Percentiles rank a stretch among this genome's conserved stretches.
These are phyloP conservation scores for Hemileia vastatrix DNA, from an alignment of 1,284 basidiomycete genomes.

Conservation along the genomic window DNA sequence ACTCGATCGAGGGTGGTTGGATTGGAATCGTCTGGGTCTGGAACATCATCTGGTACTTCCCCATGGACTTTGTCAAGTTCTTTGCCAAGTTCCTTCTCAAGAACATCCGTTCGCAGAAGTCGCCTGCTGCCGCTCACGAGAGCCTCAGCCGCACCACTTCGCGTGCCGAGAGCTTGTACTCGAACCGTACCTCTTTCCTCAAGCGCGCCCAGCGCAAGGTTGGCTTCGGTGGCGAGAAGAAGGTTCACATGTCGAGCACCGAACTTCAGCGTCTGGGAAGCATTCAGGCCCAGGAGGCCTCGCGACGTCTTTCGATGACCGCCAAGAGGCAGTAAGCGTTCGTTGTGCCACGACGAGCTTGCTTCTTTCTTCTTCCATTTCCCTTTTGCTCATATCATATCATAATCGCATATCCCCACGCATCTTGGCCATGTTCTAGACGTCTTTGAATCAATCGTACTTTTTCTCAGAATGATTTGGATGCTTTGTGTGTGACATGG, in stretches of 20 bases:
- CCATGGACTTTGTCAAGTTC: conserved; percentile 91
- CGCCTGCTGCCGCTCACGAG: conserved; percentile 67
- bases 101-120: conserved; percentile 56
- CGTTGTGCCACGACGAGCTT: too few relatives aligned
- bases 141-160: conserved; percentile 77
- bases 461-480: too few relatives aligned
- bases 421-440: too few relatives aligned
- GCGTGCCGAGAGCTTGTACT: conserved; percentile 84
- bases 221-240: conserved; percentile 61
- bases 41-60: conserved; percentile 86
- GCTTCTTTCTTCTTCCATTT: too few relatives aligned
- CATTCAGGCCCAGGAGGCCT: conserved; percentile 57
- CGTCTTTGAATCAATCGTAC: too few relatives aligned
- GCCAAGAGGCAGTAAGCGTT: too few relatives aligned
- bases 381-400: too few relatives aligned
- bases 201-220: conserved; percentile 71
- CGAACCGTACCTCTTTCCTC: conserved; percentile 81
- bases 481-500: too few relatives aligned
- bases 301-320: conserved; percentile 38
- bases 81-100: conserved; percentile 85
- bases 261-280: conserved; percentile 72
- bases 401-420: too few relatives aligned
- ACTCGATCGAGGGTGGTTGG: conserved; percentile 74
- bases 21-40: conserved; percentile 74
- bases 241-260: conserved; percentile 59